Evolutionary conservation across 805 yeast genomes (phyloP).

Genomic region (Jamesozyma lodderae): DNA sequence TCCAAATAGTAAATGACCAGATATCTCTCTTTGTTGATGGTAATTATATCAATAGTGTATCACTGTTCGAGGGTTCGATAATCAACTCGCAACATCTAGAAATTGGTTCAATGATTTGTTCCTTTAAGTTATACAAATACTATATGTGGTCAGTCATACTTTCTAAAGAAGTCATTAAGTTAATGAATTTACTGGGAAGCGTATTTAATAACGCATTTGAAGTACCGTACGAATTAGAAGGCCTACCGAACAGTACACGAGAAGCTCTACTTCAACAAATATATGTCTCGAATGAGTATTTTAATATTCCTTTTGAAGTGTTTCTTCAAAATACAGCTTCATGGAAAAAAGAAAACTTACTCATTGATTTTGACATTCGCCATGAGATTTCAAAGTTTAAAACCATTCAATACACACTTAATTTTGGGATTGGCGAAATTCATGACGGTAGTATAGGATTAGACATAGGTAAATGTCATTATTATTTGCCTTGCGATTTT

Average conservation of each 20-base stretch:
- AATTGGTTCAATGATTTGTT: conserved; percentile 28
- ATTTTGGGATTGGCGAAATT: conserved; percentile 1
- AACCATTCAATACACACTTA: conserved; percentile 4
- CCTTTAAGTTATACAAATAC: conserved; percentile 23
- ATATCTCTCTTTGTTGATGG: conserved; percentile 22
- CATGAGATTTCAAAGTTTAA: conserved; percentile 11
- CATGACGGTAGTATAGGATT: conserved; percentile 8
- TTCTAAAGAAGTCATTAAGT: conserved; percentile 1
- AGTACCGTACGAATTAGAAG: neutral
- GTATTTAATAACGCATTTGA: neutral
- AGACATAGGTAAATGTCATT: conserved; percentile 13
- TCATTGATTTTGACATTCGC: conserved; percentile 6
- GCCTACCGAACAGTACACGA: neutral
- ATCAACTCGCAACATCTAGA: conserved; percentile 14
- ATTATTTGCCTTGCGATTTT: conserved; percentile 12
- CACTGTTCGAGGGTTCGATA: conserved; percentile 11
- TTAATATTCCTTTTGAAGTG: neutral
- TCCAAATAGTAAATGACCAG: conserved; percentile 8
- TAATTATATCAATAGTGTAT: conserved; percentile 12
- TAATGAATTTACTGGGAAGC: conserved; percentile 1
- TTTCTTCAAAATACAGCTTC: neutral
- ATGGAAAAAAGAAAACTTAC: conserved; percentile 1
- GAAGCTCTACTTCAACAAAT: conserved; percentile 1
- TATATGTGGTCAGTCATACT: conserved; percentile 8
- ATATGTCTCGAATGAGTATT: neutral